A percentile compares a stretch with the other conserved stretches of the same genome.
Evolutionary conservation across 1,139 yeast genomes (phyloP).

Genomic region (Hemisphaericaspora xylanilytica): DNA sequence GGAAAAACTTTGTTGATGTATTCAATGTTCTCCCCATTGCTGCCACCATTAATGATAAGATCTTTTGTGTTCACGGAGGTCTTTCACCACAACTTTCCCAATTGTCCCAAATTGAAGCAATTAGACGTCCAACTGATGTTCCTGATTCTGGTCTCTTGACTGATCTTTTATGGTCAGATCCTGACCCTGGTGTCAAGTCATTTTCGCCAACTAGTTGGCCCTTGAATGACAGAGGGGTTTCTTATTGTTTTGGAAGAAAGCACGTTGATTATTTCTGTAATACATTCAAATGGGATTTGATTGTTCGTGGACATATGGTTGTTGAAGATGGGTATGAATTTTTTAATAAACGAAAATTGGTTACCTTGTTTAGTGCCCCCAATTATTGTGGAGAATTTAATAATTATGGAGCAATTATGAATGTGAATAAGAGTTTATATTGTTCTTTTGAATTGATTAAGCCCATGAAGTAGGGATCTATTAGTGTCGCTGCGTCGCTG

Average conservation of each 20-base stretch:
- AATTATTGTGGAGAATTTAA: constrained; percentile 90
- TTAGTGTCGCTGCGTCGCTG: neutral
- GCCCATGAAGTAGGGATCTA: constrained; percentile 33
- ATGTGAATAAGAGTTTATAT: constrained; percentile 69
- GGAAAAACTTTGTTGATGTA: constrained; percentile 79
- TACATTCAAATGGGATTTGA: constrained; percentile 70
- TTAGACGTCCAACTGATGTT: constrained; percentile 81
- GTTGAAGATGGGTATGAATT: constrained; percentile 93
- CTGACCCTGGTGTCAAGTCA: constrained; percentile 56
- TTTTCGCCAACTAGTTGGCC: constrained; percentile 60
- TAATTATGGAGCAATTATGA: constrained; percentile 90
- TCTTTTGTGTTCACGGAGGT: constrained; percentile 90
- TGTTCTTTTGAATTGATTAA: constrained; percentile 83
- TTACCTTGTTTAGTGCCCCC: constrained; percentile 84
- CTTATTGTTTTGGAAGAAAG: constrained; percentile 73
- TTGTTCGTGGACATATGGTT: constrained; percentile 89
- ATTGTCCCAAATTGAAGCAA: constrained; percentile 64
- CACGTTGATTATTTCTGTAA: constrained; percentile 72
- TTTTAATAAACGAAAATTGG: constrained; percentile 71
- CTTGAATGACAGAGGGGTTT: constrained; percentile 83
- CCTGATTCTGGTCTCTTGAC: constrained; percentile 82
- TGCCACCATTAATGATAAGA: constrained; percentile 79
- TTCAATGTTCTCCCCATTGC: constrained; percentile 86
- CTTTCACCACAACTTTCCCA: constrained; percentile 71
- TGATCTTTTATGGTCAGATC: constrained; percentile 87